Conservation (phyloP, 768 basidiomycete species). For the Auriculariales sp. region DNA sequence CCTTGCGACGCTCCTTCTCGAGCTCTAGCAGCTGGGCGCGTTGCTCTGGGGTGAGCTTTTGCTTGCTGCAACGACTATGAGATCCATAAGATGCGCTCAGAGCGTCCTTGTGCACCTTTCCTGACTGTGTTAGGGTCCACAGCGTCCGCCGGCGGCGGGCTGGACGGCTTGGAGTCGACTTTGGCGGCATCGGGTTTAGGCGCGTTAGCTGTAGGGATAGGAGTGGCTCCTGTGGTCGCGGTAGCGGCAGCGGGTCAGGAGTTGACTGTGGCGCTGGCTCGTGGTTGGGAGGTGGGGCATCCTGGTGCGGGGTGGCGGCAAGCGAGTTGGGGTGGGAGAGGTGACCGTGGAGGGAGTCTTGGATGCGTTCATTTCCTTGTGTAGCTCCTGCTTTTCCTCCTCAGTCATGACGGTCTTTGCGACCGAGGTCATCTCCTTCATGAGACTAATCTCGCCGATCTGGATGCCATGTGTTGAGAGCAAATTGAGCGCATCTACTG, state of each 20-base stretch:
- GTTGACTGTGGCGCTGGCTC: conserved; percentile 8
- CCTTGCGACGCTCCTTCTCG: conserved; percentile 67
- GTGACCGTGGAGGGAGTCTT: conserved; percentile 14
- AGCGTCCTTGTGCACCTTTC: conserved; percentile 21
- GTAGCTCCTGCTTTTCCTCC: conserved; percentile 82
- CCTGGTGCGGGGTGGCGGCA: too few species aligned
- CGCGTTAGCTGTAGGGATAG: conserved; percentile 9
- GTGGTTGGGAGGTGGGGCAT: conserved; percentile 8
- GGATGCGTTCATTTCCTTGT: conserved; percentile 46
- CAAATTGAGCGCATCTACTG: too few species aligned
- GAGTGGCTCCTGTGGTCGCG: conserved; percentile 7
- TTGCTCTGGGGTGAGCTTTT: conserved; percentile 70
- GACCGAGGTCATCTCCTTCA: conserved; percentile 83
- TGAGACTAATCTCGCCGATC: conserved; percentile 94
- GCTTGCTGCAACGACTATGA: too few species aligned
- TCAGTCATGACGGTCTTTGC: conserved; percentile 82
- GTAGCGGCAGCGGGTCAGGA: conserved; percentile 1
- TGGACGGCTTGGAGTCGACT: conserved; percentile 7
- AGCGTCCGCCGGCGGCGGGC: conserved; percentile 11
- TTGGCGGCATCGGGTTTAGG: conserved; percentile 11
- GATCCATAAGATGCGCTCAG: too few species aligned
- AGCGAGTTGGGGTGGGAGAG: too few species aligned
- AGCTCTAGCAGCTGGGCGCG: conserved; percentile 69
- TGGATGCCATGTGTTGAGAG: conserved; percentile 16
- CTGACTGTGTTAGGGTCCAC: too few species aligned